Conservation (phyloP, 192 early-diverging fungal species). For the Backusella parvicylindrica region DNA sequence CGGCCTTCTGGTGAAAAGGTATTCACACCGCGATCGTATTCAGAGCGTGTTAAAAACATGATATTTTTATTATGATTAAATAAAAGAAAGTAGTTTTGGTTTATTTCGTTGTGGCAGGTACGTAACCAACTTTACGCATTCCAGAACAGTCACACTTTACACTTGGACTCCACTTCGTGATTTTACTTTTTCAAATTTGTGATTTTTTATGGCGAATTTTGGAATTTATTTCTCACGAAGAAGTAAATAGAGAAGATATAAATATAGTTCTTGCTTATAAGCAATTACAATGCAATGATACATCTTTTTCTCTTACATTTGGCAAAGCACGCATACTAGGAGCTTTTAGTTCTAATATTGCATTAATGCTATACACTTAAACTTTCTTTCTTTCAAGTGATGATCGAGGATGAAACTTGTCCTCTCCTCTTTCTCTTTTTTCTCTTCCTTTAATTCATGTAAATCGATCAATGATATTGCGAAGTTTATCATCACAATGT, state of each 20-base stretch:
- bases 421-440: neutral
- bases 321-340: neutral
- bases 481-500: no score
- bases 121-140: constrained; percentile 3
- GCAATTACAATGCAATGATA: no score
- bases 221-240: neutral
- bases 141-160: neutral
- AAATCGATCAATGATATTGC: neutral
- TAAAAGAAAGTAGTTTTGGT: neutral
- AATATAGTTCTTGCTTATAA: no score
- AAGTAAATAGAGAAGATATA: neutral
- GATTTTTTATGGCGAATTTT: neutral
- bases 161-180: neutral
- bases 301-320: no score
- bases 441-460: neutral
- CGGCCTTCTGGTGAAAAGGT: constrained; percentile 99
- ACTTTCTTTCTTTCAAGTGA: neutral
- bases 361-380: neutral
- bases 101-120: neutral
- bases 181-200: neutral
- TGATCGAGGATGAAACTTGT: neutral
- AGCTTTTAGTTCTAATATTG: no score
- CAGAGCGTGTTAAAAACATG: constrained; percentile 78
- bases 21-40: constrained; percentile 99
- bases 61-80: neutral